Percentiles rank a stretch among this genome's conserved stretches.
Conservation (phyloP, 139 green algal genomes). For the Chara braunii region DNA sequence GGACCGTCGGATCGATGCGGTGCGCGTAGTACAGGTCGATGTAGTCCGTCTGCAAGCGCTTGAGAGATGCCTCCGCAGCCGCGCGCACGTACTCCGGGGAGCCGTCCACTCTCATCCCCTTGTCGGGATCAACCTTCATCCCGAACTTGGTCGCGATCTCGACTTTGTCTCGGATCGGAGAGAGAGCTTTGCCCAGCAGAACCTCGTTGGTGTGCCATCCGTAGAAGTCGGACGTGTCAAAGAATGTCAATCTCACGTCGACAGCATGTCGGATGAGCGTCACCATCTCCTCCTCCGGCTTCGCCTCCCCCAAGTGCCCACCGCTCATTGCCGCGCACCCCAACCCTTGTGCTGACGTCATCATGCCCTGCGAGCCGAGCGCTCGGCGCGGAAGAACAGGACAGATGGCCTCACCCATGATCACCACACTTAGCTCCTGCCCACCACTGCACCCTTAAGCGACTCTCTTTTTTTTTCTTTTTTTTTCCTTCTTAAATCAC, state of each 20-base stretch:
- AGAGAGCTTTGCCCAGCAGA: conserved; percentile 46
- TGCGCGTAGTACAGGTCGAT: conserved; percentile 42
- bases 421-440: too few relatives aligned
- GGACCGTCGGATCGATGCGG: conserved; percentile 47
- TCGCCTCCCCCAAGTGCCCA: conserved; percentile 24
- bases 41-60: conserved; percentile 26
- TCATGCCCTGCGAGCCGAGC: conserved; percentile 38
- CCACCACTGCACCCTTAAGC: too few relatives aligned
- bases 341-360: conserved; percentile 31
- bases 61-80: background rate
- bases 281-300: conserved; percentile 38
- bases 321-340: conserved; percentile 38
- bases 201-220: conserved; percentile 60
- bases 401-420: too few relatives aligned
- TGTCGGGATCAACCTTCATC: background rate
- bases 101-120: background rate
- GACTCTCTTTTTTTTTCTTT: too few relatives aligned
- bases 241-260: conserved; percentile 49
- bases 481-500: too few relatives aligned
- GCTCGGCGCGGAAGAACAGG: too few relatives aligned
- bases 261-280: conserved; percentile 45
- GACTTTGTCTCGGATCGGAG: conserved; percentile 29
- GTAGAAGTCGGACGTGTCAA: conserved; percentile 61
- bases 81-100: conserved; percentile 17
- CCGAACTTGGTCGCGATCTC: conserved; percentile 30